phyloP scores from a whole-genome alignment of 495 filamentous ascomycete genomes.

The Talaromyces adpressus region DNA sequence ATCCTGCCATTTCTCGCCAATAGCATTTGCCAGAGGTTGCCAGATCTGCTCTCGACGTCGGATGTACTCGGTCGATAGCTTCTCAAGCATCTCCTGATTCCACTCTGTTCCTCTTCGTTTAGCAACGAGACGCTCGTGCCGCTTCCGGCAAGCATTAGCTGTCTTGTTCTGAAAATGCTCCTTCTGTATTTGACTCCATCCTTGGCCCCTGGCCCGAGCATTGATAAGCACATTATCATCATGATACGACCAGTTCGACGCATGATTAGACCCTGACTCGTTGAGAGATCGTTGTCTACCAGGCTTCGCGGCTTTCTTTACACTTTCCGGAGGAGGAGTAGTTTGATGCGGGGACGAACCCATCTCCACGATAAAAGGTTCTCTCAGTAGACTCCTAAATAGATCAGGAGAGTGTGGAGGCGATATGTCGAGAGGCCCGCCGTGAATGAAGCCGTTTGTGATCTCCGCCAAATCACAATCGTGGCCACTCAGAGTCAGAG shows the following conservation, averaged over 20 bases:
- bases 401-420: conserved; percentile 1
- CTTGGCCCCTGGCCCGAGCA: conserved; percentile 56
- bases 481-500: conserved; percentile 5
- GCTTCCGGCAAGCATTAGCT: conserved; percentile 71
- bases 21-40: conserved; percentile 51
- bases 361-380: not conserved
- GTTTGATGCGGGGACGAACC: not conserved
- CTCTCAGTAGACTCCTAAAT: not conserved
- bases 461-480: conserved; percentile 11
- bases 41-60: conserved; percentile 65
- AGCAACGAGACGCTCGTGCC: conserved; percentile 69
- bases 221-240: conserved; percentile 57
- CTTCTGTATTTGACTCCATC: conserved; percentile 65
- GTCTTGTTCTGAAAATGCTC: conserved; percentile 66
- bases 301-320: not conserved
- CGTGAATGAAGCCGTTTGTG: conserved; percentile 8
- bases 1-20: conserved; percentile 62
- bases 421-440: conserved; percentile 7
- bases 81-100: conserved; percentile 59
- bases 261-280: not conserved
- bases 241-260: conserved; percentile 49
- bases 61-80: conserved; percentile 60
- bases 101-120: conserved; percentile 54
- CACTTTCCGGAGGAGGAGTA: not conserved
- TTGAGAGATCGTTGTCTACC: not conserved